A percentile compares a stretch with the other conserved stretches of the same genome.
Conservation (phyloP, 2,329 filamentous ascomycete genomes). For the Amesomyces nigricolor region DNA sequence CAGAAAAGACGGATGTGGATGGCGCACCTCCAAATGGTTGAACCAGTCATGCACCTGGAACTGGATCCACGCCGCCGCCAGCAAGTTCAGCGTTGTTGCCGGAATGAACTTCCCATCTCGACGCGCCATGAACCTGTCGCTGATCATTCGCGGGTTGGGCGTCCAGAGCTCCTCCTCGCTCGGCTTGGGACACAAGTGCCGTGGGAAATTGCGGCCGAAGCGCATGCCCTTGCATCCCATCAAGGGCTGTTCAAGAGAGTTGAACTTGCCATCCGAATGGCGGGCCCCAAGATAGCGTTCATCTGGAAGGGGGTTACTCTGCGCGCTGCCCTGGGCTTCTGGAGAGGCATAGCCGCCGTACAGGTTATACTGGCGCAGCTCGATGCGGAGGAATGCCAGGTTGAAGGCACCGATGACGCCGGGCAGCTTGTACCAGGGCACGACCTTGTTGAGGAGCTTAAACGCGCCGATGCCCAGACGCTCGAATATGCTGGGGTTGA, state of each 20-base stretch:
- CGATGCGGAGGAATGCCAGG: slow-evolving; percentile 36
- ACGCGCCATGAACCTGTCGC: slow-evolving; percentile 37
- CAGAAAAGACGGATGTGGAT: neutral
- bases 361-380: slow-evolving; percentile 40
- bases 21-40: slow-evolving; percentile 27
- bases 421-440: slow-evolving; percentile 40
- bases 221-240: slow-evolving; percentile 43
- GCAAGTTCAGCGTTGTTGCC: slow-evolving; percentile 40
- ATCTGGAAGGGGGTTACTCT: slow-evolving; percentile 28
- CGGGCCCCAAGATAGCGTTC: slow-evolving; percentile 33
- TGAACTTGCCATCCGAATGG: slow-evolving; percentile 41
- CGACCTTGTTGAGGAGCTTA: slow-evolving; percentile 34
- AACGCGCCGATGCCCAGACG: slow-evolving; percentile 31
- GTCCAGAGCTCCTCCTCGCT: slow-evolving; percentile 38
- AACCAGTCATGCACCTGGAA: slow-evolving; percentile 43
- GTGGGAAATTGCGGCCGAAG: slow-evolving; percentile 40
- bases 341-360: slow-evolving; percentile 38
- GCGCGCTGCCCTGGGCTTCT: slow-evolving; percentile 33
- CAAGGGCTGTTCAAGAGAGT: slow-evolving; percentile 35
- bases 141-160: slow-evolving; percentile 40
- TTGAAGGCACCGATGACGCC: slow-evolving; percentile 38
- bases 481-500: slow-evolving; percentile 28
- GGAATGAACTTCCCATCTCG: slow-evolving; percentile 36
- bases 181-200: slow-evolving; percentile 34
- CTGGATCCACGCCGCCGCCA: slow-evolving; percentile 46